phyloP scores from a whole-genome alignment of 2,329 filamentous ascomycete genomes.

The Pseudopithomyces chartarum region DNA sequence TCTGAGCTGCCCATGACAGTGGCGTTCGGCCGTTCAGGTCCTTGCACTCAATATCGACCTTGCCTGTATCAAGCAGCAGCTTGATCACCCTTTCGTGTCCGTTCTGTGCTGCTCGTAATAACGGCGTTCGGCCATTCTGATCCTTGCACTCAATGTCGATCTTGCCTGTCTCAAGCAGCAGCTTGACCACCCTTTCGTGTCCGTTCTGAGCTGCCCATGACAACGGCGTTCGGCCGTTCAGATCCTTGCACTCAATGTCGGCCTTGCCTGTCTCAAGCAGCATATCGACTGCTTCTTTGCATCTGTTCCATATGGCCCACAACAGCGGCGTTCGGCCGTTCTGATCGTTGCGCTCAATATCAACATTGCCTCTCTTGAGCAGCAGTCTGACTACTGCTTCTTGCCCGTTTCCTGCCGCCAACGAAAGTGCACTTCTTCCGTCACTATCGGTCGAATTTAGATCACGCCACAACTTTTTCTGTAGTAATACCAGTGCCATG shows the following conservation, averaged over 20 bases:
- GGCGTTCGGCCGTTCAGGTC: too few species aligned
- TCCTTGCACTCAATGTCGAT: background rate
- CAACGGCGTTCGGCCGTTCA: background rate
- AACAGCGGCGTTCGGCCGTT: constrained; percentile 3
- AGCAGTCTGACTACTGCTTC: background rate
- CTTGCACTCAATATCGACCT: too few species aligned
- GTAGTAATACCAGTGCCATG: too few species aligned
- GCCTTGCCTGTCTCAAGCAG: background rate
- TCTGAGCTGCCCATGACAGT: too few species aligned
- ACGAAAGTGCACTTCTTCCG: background rate
- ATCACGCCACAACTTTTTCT: too few species aligned
- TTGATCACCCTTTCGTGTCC: too few species aligned
- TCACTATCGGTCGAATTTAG: too few species aligned
- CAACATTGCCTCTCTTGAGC: background rate
- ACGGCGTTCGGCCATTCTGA: background rate
- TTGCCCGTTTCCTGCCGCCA: too few species aligned
- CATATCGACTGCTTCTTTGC: constrained; percentile 5
- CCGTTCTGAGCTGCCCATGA: background rate
- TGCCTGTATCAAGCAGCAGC: too few species aligned
- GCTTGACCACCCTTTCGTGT: background rate
- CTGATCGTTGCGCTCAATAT: background rate
- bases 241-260: background rate
- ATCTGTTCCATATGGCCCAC: background rate
- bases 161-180: background rate
- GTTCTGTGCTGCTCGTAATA: background rate